phyloP scores from a whole-genome alignment of 2,329 filamentous ascomycete genomes.

The Leptographium radiaticola region DNA sequence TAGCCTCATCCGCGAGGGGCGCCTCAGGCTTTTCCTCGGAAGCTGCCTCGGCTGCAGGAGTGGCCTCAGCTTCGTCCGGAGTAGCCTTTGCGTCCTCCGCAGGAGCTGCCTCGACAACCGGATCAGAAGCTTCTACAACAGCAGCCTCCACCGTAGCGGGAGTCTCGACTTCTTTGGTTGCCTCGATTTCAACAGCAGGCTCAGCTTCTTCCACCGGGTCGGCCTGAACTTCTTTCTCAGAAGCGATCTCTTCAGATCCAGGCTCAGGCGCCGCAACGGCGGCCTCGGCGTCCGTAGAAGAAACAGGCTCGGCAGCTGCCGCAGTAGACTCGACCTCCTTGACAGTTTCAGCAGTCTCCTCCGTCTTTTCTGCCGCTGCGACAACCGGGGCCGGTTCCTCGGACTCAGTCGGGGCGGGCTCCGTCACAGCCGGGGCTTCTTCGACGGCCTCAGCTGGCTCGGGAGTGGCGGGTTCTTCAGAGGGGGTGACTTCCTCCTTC shows the following conservation, averaged over 20 bases:
- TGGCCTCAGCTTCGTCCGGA: not conserved
- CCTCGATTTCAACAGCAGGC: not conserved
- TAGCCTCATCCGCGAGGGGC: not conserved
- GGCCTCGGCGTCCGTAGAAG: not conserved
- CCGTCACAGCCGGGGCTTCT: not conserved
- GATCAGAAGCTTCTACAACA: not conserved
- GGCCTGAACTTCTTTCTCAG: not conserved
- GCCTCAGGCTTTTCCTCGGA: not conserved
- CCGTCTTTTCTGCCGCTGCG: no score
- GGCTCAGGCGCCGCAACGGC: not conserved
- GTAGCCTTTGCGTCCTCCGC: not conserved
- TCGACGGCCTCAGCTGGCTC: not conserved
- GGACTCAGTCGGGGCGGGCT: not conserved
- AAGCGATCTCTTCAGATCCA: not conserved
- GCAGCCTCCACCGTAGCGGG: not conserved
- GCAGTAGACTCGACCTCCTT: no score
- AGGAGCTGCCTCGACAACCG: no score
- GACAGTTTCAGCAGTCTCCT: not conserved
- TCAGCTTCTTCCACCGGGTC: not conserved
- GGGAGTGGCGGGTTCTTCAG: not conserved
- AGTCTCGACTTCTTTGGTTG: not conserved
- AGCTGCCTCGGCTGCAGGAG: not conserved
- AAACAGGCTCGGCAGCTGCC: not conserved
- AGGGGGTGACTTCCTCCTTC: not conserved
- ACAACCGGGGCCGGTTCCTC: no score